phyloP scores from a whole-genome alignment of 2,329 filamentous ascomycete species.

The Orbilia oligospora region DNA sequence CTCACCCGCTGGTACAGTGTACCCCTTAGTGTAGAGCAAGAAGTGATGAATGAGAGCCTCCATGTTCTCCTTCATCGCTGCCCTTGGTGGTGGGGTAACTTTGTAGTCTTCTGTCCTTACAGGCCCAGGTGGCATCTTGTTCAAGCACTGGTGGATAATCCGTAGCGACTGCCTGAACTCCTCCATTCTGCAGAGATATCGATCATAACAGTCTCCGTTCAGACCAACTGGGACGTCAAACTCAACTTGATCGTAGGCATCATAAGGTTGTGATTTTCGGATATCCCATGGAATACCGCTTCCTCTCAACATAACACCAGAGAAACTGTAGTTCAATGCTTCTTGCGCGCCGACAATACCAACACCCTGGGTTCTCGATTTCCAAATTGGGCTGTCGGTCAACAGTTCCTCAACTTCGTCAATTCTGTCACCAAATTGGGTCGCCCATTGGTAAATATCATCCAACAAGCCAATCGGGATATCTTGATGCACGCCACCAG shows the following conservation, averaged over 20 bases:
- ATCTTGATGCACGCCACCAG: conserved; percentile 96
- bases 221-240: conserved; percentile 97
- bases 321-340: conserved; percentile 97
- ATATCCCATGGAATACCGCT: conserved; percentile 97
- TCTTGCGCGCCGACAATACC: conserved; percentile 92
- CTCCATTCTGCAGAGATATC: conserved; percentile 99
- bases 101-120: conserved; percentile 99
- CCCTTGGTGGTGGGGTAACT: conserved; percentile 92
- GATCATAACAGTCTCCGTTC: conserved; percentile 99
- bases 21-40: conserved; percentile 98
- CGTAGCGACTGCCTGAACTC: conserved; percentile 98
- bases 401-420: conserved; percentile 99
- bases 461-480: conserved; percentile 93
- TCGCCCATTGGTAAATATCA: conserved; percentile 99
- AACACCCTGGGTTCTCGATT: conserved; percentile 88
- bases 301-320: conserved; percentile 96
- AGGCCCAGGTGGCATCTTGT: conserved; percentile 97
- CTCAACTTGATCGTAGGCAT: conserved; percentile 97
- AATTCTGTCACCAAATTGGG: conserved; percentile 97
- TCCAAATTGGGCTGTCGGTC: conserved; percentile 99
- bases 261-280: conserved; percentile 96
- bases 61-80: conserved; percentile 99
- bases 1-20: conserved; percentile 95
- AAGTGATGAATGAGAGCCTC: conserved; percentile 99
- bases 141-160: conserved; percentile 98